Percentiles rank a stretch among this genome's conserved stretches.
phyloP scores from a whole-genome alignment of 2,329 filamentous ascomycete genomes.

The Cercospora janseana region DNA sequence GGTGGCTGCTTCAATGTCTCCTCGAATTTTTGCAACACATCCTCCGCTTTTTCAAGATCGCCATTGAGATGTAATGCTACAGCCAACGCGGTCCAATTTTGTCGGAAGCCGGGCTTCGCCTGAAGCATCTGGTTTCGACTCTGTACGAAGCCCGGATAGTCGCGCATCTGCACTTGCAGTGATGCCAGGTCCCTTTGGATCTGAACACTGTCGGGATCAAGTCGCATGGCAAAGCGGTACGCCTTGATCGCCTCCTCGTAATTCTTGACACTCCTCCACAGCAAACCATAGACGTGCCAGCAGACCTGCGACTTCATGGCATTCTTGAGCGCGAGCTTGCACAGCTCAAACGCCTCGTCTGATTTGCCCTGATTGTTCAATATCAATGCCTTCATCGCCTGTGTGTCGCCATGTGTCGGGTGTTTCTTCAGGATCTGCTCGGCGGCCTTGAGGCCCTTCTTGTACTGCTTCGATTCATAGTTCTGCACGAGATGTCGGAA shows the following conservation, averaged over 20 bases:
- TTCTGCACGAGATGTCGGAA: slow-evolving; percentile 92
- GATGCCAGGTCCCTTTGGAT: slow-evolving; percentile 92
- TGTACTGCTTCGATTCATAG: slow-evolving; percentile 99
- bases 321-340: slow-evolving; percentile 86
- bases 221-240: slow-evolving; percentile 89
- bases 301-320: slow-evolving; percentile 99
- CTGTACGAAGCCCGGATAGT: slow-evolving; percentile 89
- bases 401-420: slow-evolving; percentile 94
- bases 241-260: slow-evolving; percentile 99
- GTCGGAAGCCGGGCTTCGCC: slow-evolving; percentile 73
- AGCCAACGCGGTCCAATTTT: slow-evolving; percentile 97
- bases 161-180: slow-evolving; percentile 92
- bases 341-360: slow-evolving; percentile 89
- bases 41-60: slow-evolving; percentile 80
- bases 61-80: slow-evolving; percentile 91
- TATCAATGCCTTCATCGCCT: slow-evolving; percentile 98
- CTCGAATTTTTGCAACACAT: slow-evolving; percentile 86
- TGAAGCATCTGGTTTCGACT: slow-evolving; percentile 87
- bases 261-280: slow-evolving; percentile 93
- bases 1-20: slow-evolving; percentile 83
- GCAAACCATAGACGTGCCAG: slow-evolving; percentile 96
- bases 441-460: slow-evolving; percentile 79
- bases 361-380: slow-evolving; percentile 89
- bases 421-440: slow-evolving; percentile 95
- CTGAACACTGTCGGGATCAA: slow-evolving; percentile 91